phyloP scores from a whole-genome alignment of 345 rosid genomes.

The Hibiscus tridactylites region DNA sequence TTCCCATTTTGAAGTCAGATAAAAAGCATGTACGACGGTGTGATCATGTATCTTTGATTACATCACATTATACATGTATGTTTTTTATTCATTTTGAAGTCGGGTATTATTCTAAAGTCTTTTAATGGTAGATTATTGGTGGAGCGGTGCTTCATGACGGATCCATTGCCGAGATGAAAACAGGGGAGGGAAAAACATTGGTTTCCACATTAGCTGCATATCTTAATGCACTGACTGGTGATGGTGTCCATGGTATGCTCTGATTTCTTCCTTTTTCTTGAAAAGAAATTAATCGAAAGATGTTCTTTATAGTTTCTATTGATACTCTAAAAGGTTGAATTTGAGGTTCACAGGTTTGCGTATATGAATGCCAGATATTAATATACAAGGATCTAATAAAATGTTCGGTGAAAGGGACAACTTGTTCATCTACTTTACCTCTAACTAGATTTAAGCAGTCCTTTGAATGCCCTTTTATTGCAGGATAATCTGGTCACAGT shows the following conservation, averaged over 20 bases:
- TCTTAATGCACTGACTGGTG: constrained; percentile 84
- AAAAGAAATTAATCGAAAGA: background rate
- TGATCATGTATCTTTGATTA: background rate
- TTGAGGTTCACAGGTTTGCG: background rate
- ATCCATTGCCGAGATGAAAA: constrained; percentile 96
- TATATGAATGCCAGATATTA: background rate
- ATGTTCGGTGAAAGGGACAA: background rate
- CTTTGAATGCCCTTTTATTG: background rate
- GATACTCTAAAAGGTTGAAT: background rate
- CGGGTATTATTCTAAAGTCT: constrained; percentile 10
- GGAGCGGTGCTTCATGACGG: constrained; percentile 98
- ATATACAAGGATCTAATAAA: constrained; percentile 2
- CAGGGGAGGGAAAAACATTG: constrained; percentile 93
- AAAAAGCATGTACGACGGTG: background rate
- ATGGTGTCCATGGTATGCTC: constrained; percentile 88
- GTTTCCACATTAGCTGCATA: constrained; percentile 97
- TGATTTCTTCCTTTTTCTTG: background rate
- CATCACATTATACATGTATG: background rate
- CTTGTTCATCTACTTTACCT: background rate
- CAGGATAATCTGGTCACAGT: background rate
- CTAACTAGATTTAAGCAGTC: constrained; percentile 3
- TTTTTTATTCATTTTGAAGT: constrained; percentile 5
- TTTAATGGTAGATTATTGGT: constrained; percentile 65
- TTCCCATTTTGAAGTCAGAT: constrained; percentile 1
- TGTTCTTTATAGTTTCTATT: background rate